Base-by-base conservation (phyloP, 2,329 filamentous ascomycete genomes). In the Hymenoscyphus occultus region DNA sequence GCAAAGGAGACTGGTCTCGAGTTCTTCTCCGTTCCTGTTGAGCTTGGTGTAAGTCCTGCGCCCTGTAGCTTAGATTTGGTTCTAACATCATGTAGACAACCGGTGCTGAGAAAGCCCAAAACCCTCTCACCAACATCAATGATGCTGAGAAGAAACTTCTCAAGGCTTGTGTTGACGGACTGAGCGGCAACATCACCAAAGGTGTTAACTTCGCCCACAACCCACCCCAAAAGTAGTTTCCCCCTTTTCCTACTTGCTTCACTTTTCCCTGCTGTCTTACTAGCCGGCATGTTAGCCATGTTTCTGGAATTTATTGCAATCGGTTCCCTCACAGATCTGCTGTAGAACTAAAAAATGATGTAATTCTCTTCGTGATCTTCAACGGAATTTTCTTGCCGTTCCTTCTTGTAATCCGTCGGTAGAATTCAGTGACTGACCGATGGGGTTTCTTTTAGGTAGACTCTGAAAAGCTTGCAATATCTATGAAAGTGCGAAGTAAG, bases 1-100 rank as follows among this genome's bases (percentile, higher is more conserved):
- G 85, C 85, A 69, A 92, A 96, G 84, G 86, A 89, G 76, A 92
- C 90, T 68, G 93, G 93, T 72, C 80, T 86, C 69, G 93, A 99
- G 64, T 99, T 91, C 85, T 99, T 99, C 87, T 97, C 95, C 65
- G 92, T 96, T 63, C 94, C 93, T 67, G 87, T 98, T 72, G 92
- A 97, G 82, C 92, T 99, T 72, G 95, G 95, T 76, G 93, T 96
- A 90, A 82, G 91, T 84, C 63, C 16, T 42, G 19, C 16, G 6
- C 1, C 14, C 12, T 16, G n/a, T n/a, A 31, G 22, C 56, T 62
- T 51, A 60, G 31, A 62, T 58, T 51, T 74, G 77, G 72, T 14
- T 78, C 75, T 73, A 61, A 72, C 64, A 65, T 28, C 62, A 32
- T 19, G 72, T 72, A 96, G 92, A 84, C 87, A 77, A 88, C 88